A percentile compares a stretch with the other conserved stretches of the same genome.
Evolutionary conservation across 2,329 filamentous ascomycete species (phyloP).

Genomic region (Teratosphaeriaceae sp.): DNA sequence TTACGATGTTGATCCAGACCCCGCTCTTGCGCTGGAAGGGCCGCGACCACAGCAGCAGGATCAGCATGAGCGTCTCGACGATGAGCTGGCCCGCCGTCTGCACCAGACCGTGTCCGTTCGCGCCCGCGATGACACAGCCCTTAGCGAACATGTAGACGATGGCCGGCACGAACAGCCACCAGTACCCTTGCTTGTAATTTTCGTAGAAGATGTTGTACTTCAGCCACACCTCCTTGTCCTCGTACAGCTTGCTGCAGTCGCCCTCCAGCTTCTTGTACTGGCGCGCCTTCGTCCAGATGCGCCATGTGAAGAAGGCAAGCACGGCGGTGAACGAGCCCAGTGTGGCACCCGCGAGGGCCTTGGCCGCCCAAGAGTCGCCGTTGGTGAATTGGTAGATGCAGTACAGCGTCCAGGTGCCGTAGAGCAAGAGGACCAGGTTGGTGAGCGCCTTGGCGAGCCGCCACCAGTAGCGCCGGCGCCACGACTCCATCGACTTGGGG

Average conservation of each 20-base stretch:
- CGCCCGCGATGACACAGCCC: slow-evolving; percentile 76
- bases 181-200: slow-evolving; percentile 86
- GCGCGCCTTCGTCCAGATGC: slow-evolving; percentile 70
- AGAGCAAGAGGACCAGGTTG: slow-evolving; percentile 81
- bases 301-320: slow-evolving; percentile 75
- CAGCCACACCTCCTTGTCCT: slow-evolving; percentile 84
- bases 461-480: slow-evolving; percentile 96
- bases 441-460: slow-evolving; percentile 84
- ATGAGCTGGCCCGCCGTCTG: slow-evolving; percentile 76
- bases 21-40: slow-evolving; percentile 82
- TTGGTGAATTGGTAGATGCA: slow-evolving; percentile 93
- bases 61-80: slow-evolving; percentile 73
- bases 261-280: slow-evolving; percentile 70
- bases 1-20: slow-evolving; percentile 92
- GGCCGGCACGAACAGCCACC: slow-evolving; percentile 90
- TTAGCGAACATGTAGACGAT: slow-evolving; percentile 90
- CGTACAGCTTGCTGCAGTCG: slow-evolving; percentile 66
- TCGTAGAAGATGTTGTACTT: slow-evolving; percentile 99
- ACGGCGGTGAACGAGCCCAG: slow-evolving; percentile 73
- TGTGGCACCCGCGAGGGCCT: slow-evolving; percentile 73
- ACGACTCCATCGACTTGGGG: slow-evolving; percentile 69
- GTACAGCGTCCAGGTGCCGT: slow-evolving; percentile 92
- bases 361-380: slow-evolving; percentile 92
- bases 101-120: slow-evolving; percentile 74
- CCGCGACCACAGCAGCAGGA: slow-evolving; percentile 72